These are phyloP conservation scores for Annulohypoxylon truncatum DNA, from an alignment of 2,329 filamentous ascomycete genomes.

Conservation along the genomic window DNA sequence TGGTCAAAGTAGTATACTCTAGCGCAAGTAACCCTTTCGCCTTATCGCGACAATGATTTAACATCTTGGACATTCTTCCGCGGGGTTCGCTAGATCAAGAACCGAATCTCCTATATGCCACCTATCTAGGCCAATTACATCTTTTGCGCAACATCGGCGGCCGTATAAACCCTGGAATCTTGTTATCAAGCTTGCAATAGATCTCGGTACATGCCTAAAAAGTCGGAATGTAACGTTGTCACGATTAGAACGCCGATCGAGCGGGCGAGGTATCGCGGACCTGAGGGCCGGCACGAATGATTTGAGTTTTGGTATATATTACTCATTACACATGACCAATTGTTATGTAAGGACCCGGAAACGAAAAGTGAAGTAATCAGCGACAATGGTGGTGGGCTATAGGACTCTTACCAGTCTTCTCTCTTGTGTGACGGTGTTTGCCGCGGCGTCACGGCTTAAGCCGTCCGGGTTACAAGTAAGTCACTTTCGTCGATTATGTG, in stretches of 20 bases:
- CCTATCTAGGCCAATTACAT: constrained; percentile 11
- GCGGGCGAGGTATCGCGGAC: constrained; percentile 19
- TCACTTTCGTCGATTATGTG: background rate
- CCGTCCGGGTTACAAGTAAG: constrained; percentile 27
- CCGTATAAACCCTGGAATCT: constrained; percentile 4
- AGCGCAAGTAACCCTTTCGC: background rate
- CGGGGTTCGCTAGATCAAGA: constrained; percentile 30
- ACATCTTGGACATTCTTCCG: background rate
- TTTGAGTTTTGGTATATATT: constrained; percentile 4
- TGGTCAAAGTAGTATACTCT: background rate
- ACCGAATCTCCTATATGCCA: constrained; percentile 11
- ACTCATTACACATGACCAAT: constrained; percentile 23
- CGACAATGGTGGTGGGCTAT: constrained; percentile 17
- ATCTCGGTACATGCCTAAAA: constrained; percentile 38
- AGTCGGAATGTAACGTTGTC: constrained; percentile 30
- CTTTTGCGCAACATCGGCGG: background rate
- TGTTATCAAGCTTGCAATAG: constrained; percentile 28
- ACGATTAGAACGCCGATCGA: constrained; percentile 33
- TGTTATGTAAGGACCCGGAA: constrained; percentile 13
- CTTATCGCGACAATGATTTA: background rate
- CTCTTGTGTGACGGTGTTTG: constrained; percentile 6
- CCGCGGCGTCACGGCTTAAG: background rate
- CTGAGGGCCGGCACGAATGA: constrained; percentile 24
- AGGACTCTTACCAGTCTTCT: constrained; percentile 21
- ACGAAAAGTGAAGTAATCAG: constrained; percentile 2